Conservation (phyloP, 768 basidiomycete genomes). For the Leccinellum albellum region DNA sequence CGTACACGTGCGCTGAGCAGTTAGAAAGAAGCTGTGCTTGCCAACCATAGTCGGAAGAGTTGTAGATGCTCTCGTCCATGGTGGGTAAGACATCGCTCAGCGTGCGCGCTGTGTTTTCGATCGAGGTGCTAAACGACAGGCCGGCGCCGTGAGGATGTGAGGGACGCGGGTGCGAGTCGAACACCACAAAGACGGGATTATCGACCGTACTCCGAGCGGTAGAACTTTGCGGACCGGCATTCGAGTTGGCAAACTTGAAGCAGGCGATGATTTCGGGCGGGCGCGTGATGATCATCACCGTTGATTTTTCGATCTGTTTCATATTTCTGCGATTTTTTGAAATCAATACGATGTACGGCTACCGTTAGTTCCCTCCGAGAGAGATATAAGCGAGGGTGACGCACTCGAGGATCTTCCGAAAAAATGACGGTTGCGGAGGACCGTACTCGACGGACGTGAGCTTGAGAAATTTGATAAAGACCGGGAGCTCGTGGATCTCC, state of each 20-base stretch:
- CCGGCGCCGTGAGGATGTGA: conserved; percentile 59
- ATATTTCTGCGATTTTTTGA: conserved; percentile 18
- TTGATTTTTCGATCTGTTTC: conserved; percentile 21
- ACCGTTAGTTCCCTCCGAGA: not conserved
- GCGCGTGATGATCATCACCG: conserved; percentile 56
- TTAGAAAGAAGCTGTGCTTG: conserved; percentile 60
- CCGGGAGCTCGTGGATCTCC: conserved; percentile 44
- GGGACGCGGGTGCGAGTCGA: conserved; percentile 65
- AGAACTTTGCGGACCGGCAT: not conserved
- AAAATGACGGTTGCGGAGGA: conserved; percentile 35
- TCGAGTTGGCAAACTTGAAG: conserved; percentile 31
- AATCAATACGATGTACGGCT: not conserved
- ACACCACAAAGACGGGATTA: conserved; percentile 47
- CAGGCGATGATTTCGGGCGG: conserved; percentile 68
- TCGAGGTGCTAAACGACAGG: conserved; percentile 48
- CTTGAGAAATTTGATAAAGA: conserved; percentile 43
- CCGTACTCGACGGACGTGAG: conserved; percentile 36
- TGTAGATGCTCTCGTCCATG: conserved; percentile 43
- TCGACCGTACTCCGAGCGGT: conserved; percentile 5
- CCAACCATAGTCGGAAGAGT: conserved; percentile 50
- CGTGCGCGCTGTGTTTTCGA: conserved; percentile 40
- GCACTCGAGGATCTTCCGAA: conserved; percentile 30
- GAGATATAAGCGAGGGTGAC: conserved; percentile 2
- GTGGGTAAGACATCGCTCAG: conserved; percentile 44
- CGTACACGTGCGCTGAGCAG: conserved; percentile 56